These are phyloP conservation scores for Pseudopyricularia javanii DNA, from an alignment of 2,329 filamentous ascomycete species.

Conservation along the genomic window DNA sequence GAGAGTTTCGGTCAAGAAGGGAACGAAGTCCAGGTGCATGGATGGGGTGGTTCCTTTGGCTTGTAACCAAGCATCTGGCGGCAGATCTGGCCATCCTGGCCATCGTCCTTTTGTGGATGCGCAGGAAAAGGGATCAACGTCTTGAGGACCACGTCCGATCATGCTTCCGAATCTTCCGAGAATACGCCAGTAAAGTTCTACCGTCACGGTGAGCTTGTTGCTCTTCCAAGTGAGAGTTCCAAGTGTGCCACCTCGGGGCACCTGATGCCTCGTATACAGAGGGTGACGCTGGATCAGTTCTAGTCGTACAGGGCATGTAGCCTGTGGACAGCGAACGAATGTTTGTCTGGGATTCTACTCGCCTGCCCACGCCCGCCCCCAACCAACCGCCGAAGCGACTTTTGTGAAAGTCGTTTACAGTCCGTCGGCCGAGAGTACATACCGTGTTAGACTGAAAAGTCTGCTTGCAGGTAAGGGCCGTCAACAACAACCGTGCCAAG, in stretches of 20 bases:
- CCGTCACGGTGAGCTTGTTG: conserved; percentile 35
- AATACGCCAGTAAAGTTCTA: conserved; percentile 46
- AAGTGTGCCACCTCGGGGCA: background rate
- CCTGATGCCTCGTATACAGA: background rate
- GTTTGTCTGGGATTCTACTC: too few relatives aligned
- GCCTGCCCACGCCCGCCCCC: too few relatives aligned
- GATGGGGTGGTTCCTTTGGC: conserved; percentile 59
- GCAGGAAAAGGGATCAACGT: conserved; percentile 56
- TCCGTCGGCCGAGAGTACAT: too few relatives aligned
- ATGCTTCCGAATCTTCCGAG: conserved; percentile 40
- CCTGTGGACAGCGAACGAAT: too few relatives aligned
- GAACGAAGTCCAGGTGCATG: conserved; percentile 56
- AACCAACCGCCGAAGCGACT: too few relatives aligned
- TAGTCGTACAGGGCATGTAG: too few relatives aligned
- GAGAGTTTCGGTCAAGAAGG: conserved; percentile 56
- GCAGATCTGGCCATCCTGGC: conserved; percentile 57
- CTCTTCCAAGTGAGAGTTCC: background rate
- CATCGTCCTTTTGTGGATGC: conserved; percentile 59
- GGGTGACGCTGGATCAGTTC: background rate
- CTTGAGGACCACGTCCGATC: conserved; percentile 64
- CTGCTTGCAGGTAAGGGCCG: too few relatives aligned
- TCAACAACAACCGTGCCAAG: too few relatives aligned
- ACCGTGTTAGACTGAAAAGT: too few relatives aligned
- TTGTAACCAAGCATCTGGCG: conserved; percentile 58
- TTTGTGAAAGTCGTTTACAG: too few relatives aligned